These are phyloP conservation scores for Leishmania lainsoni DNA, from an alignment of 208 protist species.

Conservation along the genomic window DNA sequence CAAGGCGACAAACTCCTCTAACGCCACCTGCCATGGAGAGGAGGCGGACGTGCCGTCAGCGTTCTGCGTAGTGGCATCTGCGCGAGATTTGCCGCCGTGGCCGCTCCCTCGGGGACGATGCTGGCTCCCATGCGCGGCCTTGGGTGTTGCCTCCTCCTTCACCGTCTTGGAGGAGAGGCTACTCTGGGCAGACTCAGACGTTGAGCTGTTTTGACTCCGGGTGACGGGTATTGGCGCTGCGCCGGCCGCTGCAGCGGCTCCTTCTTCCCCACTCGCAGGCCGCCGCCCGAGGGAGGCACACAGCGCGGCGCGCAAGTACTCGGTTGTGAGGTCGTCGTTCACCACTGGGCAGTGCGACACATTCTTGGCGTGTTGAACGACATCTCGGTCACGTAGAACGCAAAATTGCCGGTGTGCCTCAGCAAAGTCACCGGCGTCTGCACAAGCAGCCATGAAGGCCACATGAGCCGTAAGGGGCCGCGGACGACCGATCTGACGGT, in stretches of 20 bases:
- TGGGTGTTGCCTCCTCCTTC: not conserved
- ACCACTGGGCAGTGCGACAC: conserved; percentile 44
- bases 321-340: conserved; percentile 56
- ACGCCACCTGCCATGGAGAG: conserved; percentile 43
- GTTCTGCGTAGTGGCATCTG: not conserved
- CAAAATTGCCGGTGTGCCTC: conserved; percentile 53
- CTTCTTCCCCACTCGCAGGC: not conserved
- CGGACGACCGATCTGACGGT: conserved; percentile 41
- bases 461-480: conserved; percentile 57
- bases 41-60: not conserved
- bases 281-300: conserved; percentile 21
- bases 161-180: not conserved
- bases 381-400: conserved; percentile 40
- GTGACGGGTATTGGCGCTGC: not conserved
- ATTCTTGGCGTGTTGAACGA: conserved; percentile 26
- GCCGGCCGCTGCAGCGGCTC: not conserved
- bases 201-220: not conserved
- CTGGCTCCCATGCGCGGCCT: not conserved
- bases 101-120: not conserved
- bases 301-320: conserved; percentile 69
- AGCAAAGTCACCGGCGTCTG: conserved; percentile 45
- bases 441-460: conserved; percentile 68
- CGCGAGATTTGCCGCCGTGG: not conserved
- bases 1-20: conserved; percentile 47
- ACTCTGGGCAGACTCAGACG: not conserved